Base-by-base conservation (phyloP, 2,329 filamentous ascomycete species). In the Microsporum canis region DNA sequence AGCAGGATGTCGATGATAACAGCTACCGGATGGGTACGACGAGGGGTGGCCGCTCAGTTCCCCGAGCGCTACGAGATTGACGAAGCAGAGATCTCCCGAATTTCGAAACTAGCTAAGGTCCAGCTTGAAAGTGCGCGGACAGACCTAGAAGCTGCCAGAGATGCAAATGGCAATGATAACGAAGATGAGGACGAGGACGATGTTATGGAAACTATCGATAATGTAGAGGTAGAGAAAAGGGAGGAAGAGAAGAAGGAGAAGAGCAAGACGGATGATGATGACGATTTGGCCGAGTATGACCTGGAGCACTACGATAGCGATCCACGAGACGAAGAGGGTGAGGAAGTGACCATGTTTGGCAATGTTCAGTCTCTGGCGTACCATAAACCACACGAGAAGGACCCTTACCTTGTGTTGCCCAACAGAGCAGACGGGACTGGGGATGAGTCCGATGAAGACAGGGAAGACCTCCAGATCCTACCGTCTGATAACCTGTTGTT, bases 261-360 rank as follows among this genome's bases (percentile, higher is more conserved):
- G 41, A 33, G 36, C 3, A 57, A 57, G 36, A 6, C 38, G 29
- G n/a, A 45, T 10, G 56, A 43, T 59, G 63, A 53, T 70, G 89
- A 95, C 66, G 91, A 96, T 72, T 81, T 99, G 57, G 94, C 92
- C 75, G 91, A 99, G 75, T 99, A 96, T 76, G 87, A 99, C 71
- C 82, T 99, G 60, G 92, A 97, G 65, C 86, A 96, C 74, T 99
- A 99, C 73, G 94, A 99, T 69, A 88, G 94, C 67, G 88, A 94
- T 55, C 83, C 85, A 5, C 81, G 83, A 1, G 85, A 85, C 34
- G 83, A 89, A 63, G 79, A 78, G 23, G 79, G 79, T 57, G 86
- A 89, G 69, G 83, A 86, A 60, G 87, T 94, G 81, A 87, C 86
- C 68, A 96, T 96, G 83, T 97, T 99, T 72, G 91, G 91, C 70